Evolutionary conservation across 768 basidiomycete species (phyloP).

Genomic region (Tephrocybe sp.): DNA sequence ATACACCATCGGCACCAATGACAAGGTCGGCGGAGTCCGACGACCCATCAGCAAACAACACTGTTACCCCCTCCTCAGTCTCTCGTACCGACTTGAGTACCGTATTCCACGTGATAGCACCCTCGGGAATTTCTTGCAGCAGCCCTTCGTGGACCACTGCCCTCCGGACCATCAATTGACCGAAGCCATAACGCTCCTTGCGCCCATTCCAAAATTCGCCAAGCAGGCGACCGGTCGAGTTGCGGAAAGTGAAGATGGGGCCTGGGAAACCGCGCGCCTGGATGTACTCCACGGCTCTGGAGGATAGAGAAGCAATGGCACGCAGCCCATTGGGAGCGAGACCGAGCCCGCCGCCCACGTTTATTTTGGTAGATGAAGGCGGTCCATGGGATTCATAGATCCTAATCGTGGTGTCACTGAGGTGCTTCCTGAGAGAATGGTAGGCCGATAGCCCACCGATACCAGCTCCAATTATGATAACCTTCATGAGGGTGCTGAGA

Average conservation of each 20-base stretch:
- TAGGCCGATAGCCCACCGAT: conserved; percentile 33
- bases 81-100: conserved; percentile 28
- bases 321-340: conserved; percentile 40
- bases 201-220: conserved; percentile 26
- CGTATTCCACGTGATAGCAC: conserved; percentile 30
- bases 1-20: conserved; percentile 40
- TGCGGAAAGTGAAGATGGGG: conserved; percentile 16
- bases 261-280: conserved; percentile 18
- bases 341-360: conserved; percentile 36
- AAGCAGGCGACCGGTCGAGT: conserved; percentile 35
- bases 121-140: conserved; percentile 25
- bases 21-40: conserved; percentile 35
- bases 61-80: conserved; percentile 21
- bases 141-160: conserved; percentile 34
- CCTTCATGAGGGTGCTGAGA: conserved; percentile 24
- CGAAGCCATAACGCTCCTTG: conserved; percentile 31
- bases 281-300: conserved; percentile 29
- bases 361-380: conserved; percentile 26
- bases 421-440: conserved; percentile 33
- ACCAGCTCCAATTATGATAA: conserved; percentile 35
- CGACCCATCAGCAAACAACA: conserved; percentile 30
- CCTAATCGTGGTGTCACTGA: conserved; percentile 21
- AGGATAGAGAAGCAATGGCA: conserved; percentile 29
- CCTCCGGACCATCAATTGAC: conserved; percentile 32
- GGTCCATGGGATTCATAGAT: conserved; percentile 33